A percentile compares a stretch with the other conserved stretches of the same genome.
phyloP scores from a whole-genome alignment of 192 early-diverging fungal species.

The Funneliformis mosseae region DNA sequence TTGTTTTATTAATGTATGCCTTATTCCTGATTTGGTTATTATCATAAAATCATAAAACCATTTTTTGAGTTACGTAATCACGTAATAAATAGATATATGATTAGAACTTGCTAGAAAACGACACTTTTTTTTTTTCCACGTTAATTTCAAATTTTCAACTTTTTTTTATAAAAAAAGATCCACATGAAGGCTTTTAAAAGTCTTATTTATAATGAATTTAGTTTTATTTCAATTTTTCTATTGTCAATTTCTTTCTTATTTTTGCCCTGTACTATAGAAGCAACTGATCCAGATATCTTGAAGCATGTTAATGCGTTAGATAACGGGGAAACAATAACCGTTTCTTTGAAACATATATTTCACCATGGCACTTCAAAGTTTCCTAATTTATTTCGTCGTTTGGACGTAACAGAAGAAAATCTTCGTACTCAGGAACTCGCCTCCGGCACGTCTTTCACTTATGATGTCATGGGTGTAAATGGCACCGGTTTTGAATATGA shows the following conservation, averaged over 20 bases:
- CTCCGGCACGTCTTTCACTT: conserved; percentile 33
- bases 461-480: conserved; percentile 33
- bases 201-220: background rate
- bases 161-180: background rate
- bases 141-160: too few species aligned
- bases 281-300: background rate
- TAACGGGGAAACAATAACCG: background rate
- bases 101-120: too few species aligned
- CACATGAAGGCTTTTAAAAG: background rate
- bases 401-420: conserved; percentile 30
- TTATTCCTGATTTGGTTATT: too few species aligned
- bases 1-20: too few species aligned
- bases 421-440: conserved; percentile 24
- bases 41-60: too few species aligned
- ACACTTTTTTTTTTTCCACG: too few species aligned
- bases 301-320: background rate
- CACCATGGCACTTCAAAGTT: conserved; percentile 41
- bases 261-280: background rate
- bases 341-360: conserved; percentile 43
- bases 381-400: conserved; percentile 39
- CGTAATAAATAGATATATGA: too few species aligned
- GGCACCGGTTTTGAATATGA: conserved; percentile 29
- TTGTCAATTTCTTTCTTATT: background rate
- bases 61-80: too few species aligned
- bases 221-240: background rate